Conservation (phyloP, 345 rosid species). For the Pugionium cornutum region DNA sequence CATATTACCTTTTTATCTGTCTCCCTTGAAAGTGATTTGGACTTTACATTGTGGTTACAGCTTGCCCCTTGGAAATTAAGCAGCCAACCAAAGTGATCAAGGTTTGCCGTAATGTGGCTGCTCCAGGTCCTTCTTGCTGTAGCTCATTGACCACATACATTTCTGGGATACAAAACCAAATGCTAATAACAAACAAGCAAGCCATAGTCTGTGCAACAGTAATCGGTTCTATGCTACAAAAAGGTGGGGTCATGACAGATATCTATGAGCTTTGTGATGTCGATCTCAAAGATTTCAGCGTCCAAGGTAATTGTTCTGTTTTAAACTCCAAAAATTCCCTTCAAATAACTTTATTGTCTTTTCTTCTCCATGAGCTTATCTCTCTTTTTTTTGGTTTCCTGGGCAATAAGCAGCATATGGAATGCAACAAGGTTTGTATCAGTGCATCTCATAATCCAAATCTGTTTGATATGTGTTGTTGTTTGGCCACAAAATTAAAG, state of each 20-base stretch:
- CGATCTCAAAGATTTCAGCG: slow-evolving; percentile 92
- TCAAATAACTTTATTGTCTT: not conserved
- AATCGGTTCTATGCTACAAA: slow-evolving; percentile 77
- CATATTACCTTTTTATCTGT: slow-evolving; percentile 1
- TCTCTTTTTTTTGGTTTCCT: slow-evolving; percentile 37
- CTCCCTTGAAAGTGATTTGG: slow-evolving; percentile 4
- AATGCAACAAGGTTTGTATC: slow-evolving; percentile 65
- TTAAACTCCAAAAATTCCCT: not conserved
- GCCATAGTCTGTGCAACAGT: slow-evolving; percentile 88
- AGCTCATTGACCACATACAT: slow-evolving; percentile 83
- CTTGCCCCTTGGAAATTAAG: slow-evolving; percentile 83
- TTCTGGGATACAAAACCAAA: slow-evolving; percentile 80
- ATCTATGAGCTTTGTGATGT: slow-evolving; percentile 93
- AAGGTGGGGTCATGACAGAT: slow-evolving; percentile 86
- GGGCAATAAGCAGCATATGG: slow-evolving; percentile 63
- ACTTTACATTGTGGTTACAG: slow-evolving; percentile 50
- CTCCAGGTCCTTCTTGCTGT: slow-evolving; percentile 93
- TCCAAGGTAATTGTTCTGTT: slow-evolving; percentile 61
- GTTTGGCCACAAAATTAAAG: slow-evolving; percentile 1
- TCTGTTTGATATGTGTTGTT: slow-evolving; percentile 14
- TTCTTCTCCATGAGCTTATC: slow-evolving; percentile 35
- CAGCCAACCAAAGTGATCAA: slow-evolving; percentile 79
- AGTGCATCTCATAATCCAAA: slow-evolving; percentile 11
- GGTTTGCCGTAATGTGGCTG: slow-evolving; percentile 83
- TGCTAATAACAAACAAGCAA: slow-evolving; percentile 94